A percentile compares a stretch with the other conserved stretches of the same genome.
Conservation (phyloP, 352 stramenopile genomes). For the Phytophthora kernoviae region DNA sequence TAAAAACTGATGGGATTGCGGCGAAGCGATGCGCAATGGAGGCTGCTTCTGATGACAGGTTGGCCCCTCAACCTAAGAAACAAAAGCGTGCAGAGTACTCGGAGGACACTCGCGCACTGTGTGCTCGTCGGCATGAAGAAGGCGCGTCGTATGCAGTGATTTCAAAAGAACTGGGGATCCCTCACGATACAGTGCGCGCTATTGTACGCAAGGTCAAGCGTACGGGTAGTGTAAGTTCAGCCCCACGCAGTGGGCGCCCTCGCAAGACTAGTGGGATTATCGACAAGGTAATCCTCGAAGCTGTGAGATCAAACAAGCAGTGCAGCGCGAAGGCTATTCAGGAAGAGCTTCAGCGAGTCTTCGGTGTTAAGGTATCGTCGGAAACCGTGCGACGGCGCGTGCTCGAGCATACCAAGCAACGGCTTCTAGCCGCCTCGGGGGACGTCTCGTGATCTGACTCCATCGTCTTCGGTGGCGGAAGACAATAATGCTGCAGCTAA, state of each 20-base stretch:
- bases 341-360: conserved; percentile 55
- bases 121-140: conserved; percentile 57
- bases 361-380: conserved; percentile 60
- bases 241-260: conserved; percentile 62
- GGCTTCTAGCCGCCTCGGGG: conserved; percentile 19
- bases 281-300: conserved; percentile 70
- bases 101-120: conserved; percentile 53
- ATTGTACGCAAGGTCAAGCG: conserved; percentile 72
- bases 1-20: neutral
- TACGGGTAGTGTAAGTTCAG: conserved; percentile 56
- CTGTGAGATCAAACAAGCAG: conserved; percentile 52
- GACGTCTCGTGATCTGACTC: conserved; percentile 23
- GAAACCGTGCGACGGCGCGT: conserved; percentile 68
- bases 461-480: neutral
- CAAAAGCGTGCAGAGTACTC: conserved; percentile 65
- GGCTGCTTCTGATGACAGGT: neutral
- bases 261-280: conserved; percentile 70
- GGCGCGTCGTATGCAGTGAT: conserved; percentile 65
- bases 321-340: conserved; percentile 72
- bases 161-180: conserved; percentile 55
- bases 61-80: conserved; percentile 11
- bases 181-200: conserved; percentile 60
- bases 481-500: neutral
- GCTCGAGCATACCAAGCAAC: conserved; percentile 55
- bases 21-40: neutral